Conservation (phyloP, 2,329 filamentous ascomycete species). For the Ophiosphaerella herpotricha region DNA sequence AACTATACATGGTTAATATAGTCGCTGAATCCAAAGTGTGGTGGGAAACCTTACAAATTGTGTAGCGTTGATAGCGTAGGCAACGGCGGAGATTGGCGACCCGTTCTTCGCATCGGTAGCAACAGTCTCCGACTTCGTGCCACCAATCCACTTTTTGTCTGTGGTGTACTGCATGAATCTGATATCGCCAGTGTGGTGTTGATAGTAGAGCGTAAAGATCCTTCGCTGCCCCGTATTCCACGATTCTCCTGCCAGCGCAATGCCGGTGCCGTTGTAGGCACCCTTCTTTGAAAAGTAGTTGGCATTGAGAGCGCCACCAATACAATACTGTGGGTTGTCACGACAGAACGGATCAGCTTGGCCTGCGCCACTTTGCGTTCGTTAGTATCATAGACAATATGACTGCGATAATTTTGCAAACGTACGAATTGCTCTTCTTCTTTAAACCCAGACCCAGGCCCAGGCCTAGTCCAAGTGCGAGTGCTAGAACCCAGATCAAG, state of each 20-base stretch:
- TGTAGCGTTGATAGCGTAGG: conserved; percentile 45
- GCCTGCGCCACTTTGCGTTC: conserved; percentile 4
- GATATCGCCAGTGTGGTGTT: conserved; percentile 51
- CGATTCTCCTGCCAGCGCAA: conserved; percentile 51
- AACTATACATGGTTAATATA: conserved; percentile 24
- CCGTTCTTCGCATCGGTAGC: conserved; percentile 51
- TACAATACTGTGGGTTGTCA: conserved; percentile 34
- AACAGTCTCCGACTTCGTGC: conserved; percentile 44
- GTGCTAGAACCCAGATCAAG: conserved; percentile 34
- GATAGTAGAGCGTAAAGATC: conserved; percentile 51
- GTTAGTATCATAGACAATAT: conserved; percentile 2
- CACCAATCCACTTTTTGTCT: conserved; percentile 47
- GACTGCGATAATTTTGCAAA: not conserved
- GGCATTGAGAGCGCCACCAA: conserved; percentile 48
- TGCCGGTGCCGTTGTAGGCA: conserved; percentile 54
- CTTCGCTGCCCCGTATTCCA: conserved; percentile 46
- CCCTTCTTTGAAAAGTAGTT: conserved; percentile 48
- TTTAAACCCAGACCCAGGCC: conserved; percentile 40
- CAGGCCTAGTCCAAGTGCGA: conserved; percentile 45
- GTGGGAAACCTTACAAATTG: conserved; percentile 37
- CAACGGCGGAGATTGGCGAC: conserved; percentile 50
- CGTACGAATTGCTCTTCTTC: conserved; percentile 30
- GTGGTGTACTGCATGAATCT: conserved; percentile 46
- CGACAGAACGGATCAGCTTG: conserved; percentile 29
- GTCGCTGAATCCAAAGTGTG: not conserved